phyloP scores from a whole-genome alignment of 2,329 filamentous ascomycete species.

The Aspergillus sp. region DNA sequence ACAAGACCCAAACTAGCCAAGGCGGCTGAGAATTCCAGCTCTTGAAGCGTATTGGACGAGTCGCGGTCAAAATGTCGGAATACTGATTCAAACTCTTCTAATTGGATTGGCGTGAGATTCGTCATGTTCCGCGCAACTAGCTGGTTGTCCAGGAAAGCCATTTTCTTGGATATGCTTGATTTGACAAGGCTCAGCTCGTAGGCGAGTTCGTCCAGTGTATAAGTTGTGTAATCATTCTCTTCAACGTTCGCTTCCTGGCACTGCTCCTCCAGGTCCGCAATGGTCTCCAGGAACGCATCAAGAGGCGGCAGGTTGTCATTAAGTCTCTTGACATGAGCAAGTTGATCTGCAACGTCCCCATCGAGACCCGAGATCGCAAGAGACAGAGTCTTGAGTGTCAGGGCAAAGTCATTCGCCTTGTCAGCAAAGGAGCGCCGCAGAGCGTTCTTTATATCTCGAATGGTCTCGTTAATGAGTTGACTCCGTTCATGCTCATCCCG shows the following conservation, averaged over 20 bases:
- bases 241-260: slow-evolving; percentile 97
- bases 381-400: slow-evolving; percentile 92
- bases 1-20: slow-evolving; percentile 92
- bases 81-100: slow-evolving; percentile 97
- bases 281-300: slow-evolving; percentile 87
- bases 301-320: slow-evolving; percentile 83
- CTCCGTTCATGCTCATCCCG: slow-evolving; percentile 83
- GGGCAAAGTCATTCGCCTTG: slow-evolving; percentile 96
- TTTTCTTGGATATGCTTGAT: slow-evolving; percentile 90
- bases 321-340: slow-evolving; percentile 80
- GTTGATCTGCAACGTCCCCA: slow-evolving; percentile 92
- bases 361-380: slow-evolving; percentile 95
- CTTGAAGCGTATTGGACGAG: slow-evolving; percentile 81
- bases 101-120: slow-evolving; percentile 94
- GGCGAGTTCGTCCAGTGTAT: slow-evolving; percentile 92
- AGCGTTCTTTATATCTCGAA: slow-evolving; percentile 96
- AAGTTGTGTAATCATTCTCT: slow-evolving; percentile 99
- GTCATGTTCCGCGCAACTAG: slow-evolving; percentile 99
- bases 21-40: slow-evolving; percentile 94
- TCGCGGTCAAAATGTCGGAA: slow-evolving; percentile 98
- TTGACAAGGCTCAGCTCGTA: slow-evolving; percentile 93
- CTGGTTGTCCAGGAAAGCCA: slow-evolving; percentile 95
- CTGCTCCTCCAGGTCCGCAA: slow-evolving; percentile 80
- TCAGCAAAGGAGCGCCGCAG: slow-evolving; percentile 91
- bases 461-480: slow-evolving; percentile 96